phyloP scores from a whole-genome alignment of 371 early-diverging fungal genomes.

The Mortierella sp. region DNA sequence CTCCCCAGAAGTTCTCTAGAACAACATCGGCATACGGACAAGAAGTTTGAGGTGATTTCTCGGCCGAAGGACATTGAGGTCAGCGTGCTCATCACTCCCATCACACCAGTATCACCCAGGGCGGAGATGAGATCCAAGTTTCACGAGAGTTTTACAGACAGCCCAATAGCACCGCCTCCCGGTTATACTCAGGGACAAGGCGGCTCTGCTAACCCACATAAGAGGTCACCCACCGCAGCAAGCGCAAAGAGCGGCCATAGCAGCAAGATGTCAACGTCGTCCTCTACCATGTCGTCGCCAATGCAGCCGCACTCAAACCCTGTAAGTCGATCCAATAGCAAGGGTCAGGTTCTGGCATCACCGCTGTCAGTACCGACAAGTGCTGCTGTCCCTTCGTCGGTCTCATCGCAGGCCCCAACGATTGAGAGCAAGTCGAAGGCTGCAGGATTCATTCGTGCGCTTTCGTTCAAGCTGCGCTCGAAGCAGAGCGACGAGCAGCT shows the following conservation, averaged over 20 bases:
- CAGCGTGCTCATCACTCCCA: conserved; percentile 39
- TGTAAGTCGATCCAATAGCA: conserved; percentile 33
- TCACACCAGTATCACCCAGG: conserved; percentile 44
- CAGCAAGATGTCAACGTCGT: conserved; percentile 34
- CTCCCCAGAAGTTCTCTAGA: not conserved
- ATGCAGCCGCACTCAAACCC: conserved; percentile 12
- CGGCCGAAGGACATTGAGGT: conserved; percentile 47
- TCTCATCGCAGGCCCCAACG: not conserved
- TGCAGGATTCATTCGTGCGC: conserved; percentile 46
- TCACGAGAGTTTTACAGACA: conserved; percentile 39
- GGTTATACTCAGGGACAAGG: conserved; percentile 25
- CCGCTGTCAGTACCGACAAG: conserved; percentile 15
- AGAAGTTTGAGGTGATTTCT: conserved; percentile 14
- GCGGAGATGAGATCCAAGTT: conserved; percentile 43
- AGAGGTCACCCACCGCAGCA: conserved; percentile 21
- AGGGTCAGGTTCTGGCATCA: conserved; percentile 3
- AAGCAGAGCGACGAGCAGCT: conserved; percentile 52
- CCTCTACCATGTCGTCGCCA: conserved; percentile 34
- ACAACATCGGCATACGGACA: not conserved
- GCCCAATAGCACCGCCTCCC: conserved; percentile 35
- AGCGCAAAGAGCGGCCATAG: conserved; percentile 34
- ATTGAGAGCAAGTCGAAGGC: conserved; percentile 47
- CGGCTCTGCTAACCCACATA: conserved; percentile 15
- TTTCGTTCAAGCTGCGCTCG: conserved; percentile 49
- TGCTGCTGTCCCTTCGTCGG: conserved; percentile 13